Conservation (phyloP, 2,329 filamentous ascomycete genomes). For the Talaromyces amestolkiae region DNA sequence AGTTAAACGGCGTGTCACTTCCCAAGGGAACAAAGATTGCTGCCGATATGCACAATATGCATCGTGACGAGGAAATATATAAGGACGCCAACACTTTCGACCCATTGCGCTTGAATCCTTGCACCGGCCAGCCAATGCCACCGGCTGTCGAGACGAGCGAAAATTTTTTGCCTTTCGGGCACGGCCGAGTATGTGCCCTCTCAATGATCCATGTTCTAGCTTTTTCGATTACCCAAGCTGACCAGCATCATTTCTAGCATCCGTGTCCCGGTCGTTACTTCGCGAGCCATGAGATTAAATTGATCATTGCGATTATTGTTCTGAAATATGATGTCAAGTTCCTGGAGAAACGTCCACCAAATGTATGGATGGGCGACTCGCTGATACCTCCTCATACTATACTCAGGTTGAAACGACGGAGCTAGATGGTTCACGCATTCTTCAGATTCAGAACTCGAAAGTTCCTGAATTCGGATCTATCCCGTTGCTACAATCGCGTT, state of each 20-base stretch:
- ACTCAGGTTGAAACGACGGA: background rate
- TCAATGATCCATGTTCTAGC: background rate
- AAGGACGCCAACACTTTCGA: conserved; percentile 3
- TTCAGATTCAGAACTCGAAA: background rate
- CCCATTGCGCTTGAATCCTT: background rate
- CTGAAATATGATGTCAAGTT: background rate
- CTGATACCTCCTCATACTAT: conserved; percentile 6
- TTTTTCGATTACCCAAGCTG: background rate
- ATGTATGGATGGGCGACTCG: conserved; percentile 3
- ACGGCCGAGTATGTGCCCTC: conserved; percentile 3
- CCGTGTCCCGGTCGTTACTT: conserved; percentile 1
- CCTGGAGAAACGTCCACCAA: background rate
- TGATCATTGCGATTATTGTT: background rate
- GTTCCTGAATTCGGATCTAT: too few species aligned
- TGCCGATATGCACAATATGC: background rate
- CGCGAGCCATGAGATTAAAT: conserved; percentile 2
- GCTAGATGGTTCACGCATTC: background rate
- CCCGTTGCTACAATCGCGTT: background rate
- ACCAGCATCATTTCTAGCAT: background rate
- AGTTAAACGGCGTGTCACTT: background rate
- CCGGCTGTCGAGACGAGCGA: conserved; percentile 3
- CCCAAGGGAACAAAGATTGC: conserved; percentile 7
- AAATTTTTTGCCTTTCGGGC: conserved; percentile 1
- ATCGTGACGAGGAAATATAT: conserved; percentile 5
- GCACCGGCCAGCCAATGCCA: background rate